phyloP scores from a whole-genome alignment of 345 rosid genomes.

The Acer yangbiense region DNA sequence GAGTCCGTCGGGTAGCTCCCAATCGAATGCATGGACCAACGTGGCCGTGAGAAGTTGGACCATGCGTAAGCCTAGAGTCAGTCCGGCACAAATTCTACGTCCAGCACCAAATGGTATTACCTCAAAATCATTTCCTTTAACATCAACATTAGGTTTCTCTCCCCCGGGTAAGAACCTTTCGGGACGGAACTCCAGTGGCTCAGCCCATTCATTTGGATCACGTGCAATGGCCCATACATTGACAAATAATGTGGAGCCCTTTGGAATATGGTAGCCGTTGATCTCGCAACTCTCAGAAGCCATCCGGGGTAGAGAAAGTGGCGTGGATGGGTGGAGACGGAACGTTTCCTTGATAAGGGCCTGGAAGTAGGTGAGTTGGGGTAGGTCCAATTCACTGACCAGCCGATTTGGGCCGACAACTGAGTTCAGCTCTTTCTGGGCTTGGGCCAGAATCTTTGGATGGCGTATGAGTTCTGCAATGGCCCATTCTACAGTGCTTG shows the following conservation, averaged over 20 bases:
- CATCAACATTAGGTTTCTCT: conserved; percentile 57
- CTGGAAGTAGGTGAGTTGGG: conserved; percentile 61
- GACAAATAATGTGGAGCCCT: conserved; percentile 61
- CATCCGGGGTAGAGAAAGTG: conserved; percentile 71
- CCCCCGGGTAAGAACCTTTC: conserved; percentile 80
- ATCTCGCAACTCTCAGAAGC: conserved; percentile 72
- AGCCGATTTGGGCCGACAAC: conserved; percentile 60
- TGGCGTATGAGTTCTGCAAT: conserved; percentile 82
- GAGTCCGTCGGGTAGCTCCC: conserved; percentile 60
- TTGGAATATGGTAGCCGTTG: conserved; percentile 73
- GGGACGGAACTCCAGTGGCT: conserved; percentile 61
- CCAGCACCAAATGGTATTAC: conserved; percentile 89
- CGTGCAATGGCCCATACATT: conserved; percentile 91
- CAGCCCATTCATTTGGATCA: conserved; percentile 69
- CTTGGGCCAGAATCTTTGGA: conserved; percentile 50
- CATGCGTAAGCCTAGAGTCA: conserved; percentile 74
- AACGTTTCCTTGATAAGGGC: conserved; percentile 81
- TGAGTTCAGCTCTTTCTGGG: conserved; percentile 59
- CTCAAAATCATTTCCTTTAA: conserved; percentile 71
- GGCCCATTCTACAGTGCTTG: conserved; percentile 92
- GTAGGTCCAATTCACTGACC: conserved; percentile 53
- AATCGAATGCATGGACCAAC: conserved; percentile 65
- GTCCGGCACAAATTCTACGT: conserved; percentile 79
- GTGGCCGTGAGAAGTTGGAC: conserved; percentile 68
- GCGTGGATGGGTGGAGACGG: conserved; percentile 84